Evolutionary conservation across 106 monocot species (phyloP).

Genomic region (Triglochin maritima): DNA sequence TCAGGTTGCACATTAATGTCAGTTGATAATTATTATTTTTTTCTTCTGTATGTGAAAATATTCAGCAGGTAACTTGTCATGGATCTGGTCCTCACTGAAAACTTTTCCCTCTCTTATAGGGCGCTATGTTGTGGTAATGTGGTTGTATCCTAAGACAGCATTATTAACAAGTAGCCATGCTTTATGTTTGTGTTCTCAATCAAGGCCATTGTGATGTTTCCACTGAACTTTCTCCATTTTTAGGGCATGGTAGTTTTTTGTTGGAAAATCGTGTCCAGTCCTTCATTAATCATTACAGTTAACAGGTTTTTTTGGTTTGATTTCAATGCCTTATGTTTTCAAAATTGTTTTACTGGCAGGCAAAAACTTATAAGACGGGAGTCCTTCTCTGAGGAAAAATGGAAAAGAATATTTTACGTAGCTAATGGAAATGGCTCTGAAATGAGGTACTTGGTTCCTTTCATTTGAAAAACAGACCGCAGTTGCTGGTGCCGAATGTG

Average conservation of each 20-base stretch:
- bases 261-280: not conserved
- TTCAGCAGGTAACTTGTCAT: not conserved
- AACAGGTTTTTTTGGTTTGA: not conserved
- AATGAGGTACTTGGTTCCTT: conserved; percentile 90
- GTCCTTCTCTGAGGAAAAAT: conserved; percentile 69
- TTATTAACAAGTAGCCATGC: not conserved
- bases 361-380: conserved; percentile 76
- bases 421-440: conserved; percentile 95
- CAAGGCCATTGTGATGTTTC: too few species aligned
- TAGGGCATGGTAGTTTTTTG: not conserved
- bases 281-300: conserved; percentile 1
- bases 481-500: not conserved
- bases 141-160: not conserved
- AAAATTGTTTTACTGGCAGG: conserved; percentile 25
- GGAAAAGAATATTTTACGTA: conserved; percentile 87
- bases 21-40: not conserved
- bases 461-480: conserved; percentile 23
- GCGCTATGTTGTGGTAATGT: not conserved
- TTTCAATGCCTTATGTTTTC: not conserved
- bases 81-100: not conserved
- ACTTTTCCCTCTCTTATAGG: not conserved
- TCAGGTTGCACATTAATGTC: conserved; percentile 39
- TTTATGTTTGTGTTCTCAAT: not conserved
- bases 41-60: not conserved
- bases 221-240: not conserved